These are phyloP conservation scores for Mortierella sp. DNA, from an alignment of 371 early-diverging fungal genomes.

Conservation along the genomic window DNA sequence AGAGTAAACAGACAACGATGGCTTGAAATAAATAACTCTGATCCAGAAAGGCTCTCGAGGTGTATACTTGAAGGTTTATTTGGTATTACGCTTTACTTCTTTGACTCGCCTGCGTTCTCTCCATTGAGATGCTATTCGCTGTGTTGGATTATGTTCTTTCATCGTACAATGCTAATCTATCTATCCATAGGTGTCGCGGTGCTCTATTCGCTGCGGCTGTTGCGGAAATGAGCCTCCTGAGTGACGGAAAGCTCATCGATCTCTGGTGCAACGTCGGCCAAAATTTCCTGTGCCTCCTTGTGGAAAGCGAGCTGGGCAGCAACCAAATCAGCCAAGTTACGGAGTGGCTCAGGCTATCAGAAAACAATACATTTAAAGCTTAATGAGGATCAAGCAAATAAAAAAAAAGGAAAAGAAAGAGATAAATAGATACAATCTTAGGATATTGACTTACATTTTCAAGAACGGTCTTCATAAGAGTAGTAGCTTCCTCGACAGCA, in stretches of 20 bases:
- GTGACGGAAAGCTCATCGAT: conserved; percentile 93
- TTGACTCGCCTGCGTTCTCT: conserved; percentile 5
- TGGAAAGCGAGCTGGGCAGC: conserved; percentile 89
- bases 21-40: no score
- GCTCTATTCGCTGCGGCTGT: conserved; percentile 62
- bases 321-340: conserved; percentile 86
- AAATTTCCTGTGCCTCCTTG: conserved; percentile 82
- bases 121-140: conserved; percentile 58
- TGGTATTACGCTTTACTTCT: not conserved
- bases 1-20: not conserved
- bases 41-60: no score
- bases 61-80: no score
- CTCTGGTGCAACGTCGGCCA: conserved; percentile 88
- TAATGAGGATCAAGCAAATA: not conserved
- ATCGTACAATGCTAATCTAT: not conserved
- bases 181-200: not conserved
- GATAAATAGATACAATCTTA: not conserved
- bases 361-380: conserved; percentile 1
- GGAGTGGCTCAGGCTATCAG: conserved; percentile 86
- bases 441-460: conserved; percentile 71
- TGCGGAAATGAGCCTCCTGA: conserved; percentile 87
- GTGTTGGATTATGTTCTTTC: conserved; percentile 2
- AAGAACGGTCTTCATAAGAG: conserved; percentile 90
- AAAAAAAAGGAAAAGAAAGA: not conserved
- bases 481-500: conserved; percentile 92